phyloP scores from a whole-genome alignment of 805 yeast species.

The Cyberlindnera veronae region DNA sequence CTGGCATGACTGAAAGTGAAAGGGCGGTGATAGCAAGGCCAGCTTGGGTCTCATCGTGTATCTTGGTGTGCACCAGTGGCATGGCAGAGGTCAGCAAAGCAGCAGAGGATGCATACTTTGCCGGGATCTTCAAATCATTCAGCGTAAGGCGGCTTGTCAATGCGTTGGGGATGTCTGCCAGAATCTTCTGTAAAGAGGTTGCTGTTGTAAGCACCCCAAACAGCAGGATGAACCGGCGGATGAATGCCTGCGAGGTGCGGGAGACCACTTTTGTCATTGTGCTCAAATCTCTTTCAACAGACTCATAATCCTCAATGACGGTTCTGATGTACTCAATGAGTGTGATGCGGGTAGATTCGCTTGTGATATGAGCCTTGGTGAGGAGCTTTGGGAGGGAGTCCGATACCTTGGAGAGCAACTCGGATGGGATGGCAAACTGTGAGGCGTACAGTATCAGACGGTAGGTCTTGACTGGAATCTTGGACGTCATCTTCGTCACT shows the following conservation, averaged over 20 bases:
- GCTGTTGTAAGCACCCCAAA: conserved; percentile 11
- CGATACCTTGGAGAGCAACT: conserved; percentile 4
- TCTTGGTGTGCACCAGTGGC: conserved; percentile 9
- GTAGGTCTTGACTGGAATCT: conserved; percentile 6
- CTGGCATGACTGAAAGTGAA: conserved; percentile 14
- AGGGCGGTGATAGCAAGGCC: conserved; percentile 1
- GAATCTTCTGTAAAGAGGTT: conserved; percentile 6
- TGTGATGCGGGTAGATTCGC: conserved; percentile 7
- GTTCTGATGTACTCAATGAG: conserved; percentile 8
- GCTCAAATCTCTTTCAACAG: not conserved
- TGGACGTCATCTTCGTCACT: not conserved
- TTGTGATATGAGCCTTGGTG: conserved; percentile 6
- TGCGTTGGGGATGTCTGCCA: conserved; percentile 1
- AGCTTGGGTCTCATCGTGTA: not conserved
- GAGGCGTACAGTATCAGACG: conserved; percentile 9
- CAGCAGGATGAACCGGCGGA: conserved; percentile 9
- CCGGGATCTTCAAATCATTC: not conserved
- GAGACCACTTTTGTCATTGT: not conserved
- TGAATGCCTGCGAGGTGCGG: conserved; percentile 8
- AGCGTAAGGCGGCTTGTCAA: not conserved
- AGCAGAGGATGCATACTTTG: conserved; percentile 5
- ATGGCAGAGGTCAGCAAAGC: conserved; percentile 1
- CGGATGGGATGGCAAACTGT: conserved; percentile 13
- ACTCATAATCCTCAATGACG: conserved; percentile 10
- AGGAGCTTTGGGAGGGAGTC: conserved; percentile 14